A percentile compares a stretch with the other conserved stretches of the same genome.
Evolutionary conservation across 352 stramenopile genomes (phyloP).

Genomic region (Pythium utonaiense): DNA sequence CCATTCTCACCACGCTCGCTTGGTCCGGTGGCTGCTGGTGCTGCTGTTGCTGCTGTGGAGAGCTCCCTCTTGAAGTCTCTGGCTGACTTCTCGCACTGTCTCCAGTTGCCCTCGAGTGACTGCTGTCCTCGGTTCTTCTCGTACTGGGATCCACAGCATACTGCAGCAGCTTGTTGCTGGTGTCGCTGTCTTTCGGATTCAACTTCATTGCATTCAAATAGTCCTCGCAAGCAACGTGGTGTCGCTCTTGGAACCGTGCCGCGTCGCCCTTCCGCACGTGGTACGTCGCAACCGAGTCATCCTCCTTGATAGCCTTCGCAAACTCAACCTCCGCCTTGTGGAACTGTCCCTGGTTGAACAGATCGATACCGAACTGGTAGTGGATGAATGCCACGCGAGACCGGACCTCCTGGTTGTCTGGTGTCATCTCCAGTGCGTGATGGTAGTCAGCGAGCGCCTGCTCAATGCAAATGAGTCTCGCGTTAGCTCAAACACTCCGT

Average conservation of each 20-base stretch:
- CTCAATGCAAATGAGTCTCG: too few relatives aligned
- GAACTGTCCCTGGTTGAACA: conserved; percentile 75
- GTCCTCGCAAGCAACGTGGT: conserved; percentile 46
- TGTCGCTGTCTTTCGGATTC: conserved; percentile 58
- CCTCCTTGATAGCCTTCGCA: conserved; percentile 47
- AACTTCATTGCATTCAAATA: conserved; percentile 51
- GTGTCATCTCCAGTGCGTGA: conserved; percentile 55
- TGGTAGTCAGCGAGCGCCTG: conserved; percentile 81
- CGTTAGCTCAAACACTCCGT: background rate
- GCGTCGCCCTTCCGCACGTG: conserved; percentile 69
- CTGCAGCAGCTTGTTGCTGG: conserved; percentile 56
- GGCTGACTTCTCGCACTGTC: conserved; percentile 6
- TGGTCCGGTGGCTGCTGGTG: background rate
- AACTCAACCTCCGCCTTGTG: conserved; percentile 78
- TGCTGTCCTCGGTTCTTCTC: background rate
- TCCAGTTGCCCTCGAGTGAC: background rate
- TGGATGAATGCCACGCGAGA: conserved; percentile 70
- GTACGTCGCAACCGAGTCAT: conserved; percentile 52
- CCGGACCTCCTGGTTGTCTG: conserved; percentile 43
- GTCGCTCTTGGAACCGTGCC: conserved; percentile 68
- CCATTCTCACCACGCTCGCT: conserved; percentile 17
- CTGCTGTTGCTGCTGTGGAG: background rate
- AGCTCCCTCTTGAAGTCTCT: background rate
- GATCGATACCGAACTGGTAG: conserved; percentile 77
- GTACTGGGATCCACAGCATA: conserved; percentile 31